Evolutionary conservation across 2,329 filamentous ascomycete genomes (phyloP).

Genomic region (Diplodia mutila): DNA sequence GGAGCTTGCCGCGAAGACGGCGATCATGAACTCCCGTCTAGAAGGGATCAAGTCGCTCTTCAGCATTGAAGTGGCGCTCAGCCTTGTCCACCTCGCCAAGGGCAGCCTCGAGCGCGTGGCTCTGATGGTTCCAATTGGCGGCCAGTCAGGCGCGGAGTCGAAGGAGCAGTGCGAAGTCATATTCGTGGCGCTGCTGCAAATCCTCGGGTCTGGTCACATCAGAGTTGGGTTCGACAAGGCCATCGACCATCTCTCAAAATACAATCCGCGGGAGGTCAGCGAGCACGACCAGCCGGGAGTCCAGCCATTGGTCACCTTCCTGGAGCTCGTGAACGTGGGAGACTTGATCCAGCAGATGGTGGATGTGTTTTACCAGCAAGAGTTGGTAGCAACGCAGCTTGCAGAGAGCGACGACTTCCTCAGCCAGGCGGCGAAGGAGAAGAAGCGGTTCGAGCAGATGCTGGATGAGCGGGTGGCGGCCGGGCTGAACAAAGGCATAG

Average conservation of each 20-base stretch:
- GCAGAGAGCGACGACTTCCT: slow-evolving; percentile 94
- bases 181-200: slow-evolving; percentile 81
- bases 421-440: slow-evolving; percentile 86
- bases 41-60: slow-evolving; percentile 95
- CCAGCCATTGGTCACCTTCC: slow-evolving; percentile 89
- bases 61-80: slow-evolving; percentile 92
- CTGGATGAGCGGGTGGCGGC: slow-evolving; percentile 95
- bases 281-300: slow-evolving; percentile 72
- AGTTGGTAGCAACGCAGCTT: slow-evolving; percentile 79
- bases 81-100: slow-evolving; percentile 87
- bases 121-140: slow-evolving; percentile 78
- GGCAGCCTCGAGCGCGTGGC: slow-evolving; percentile 82
- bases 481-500: slow-evolving; percentile 95
- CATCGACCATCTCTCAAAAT: slow-evolving; percentile 84
- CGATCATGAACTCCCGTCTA: slow-evolving; percentile 90
- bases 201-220: slow-evolving; percentile 84
- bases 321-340: slow-evolving; percentile 96
- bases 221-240: slow-evolving; percentile 93
- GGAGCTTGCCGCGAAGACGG: slow-evolving; percentile 95
- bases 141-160: slow-evolving; percentile 79
- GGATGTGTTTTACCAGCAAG: slow-evolving; percentile 97
- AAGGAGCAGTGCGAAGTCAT: slow-evolving; percentile 87
- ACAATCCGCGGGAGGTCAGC: slow-evolving; percentile 83
- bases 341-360: slow-evolving; percentile 99
- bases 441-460: slow-evolving; percentile 99